Percentiles rank a stretch among this genome's conserved stretches.
These are phyloP conservation scores for Articulospora tetracladia DNA, from an alignment of 495 filamentous ascomycete species.

Conservation along the genomic window DNA sequence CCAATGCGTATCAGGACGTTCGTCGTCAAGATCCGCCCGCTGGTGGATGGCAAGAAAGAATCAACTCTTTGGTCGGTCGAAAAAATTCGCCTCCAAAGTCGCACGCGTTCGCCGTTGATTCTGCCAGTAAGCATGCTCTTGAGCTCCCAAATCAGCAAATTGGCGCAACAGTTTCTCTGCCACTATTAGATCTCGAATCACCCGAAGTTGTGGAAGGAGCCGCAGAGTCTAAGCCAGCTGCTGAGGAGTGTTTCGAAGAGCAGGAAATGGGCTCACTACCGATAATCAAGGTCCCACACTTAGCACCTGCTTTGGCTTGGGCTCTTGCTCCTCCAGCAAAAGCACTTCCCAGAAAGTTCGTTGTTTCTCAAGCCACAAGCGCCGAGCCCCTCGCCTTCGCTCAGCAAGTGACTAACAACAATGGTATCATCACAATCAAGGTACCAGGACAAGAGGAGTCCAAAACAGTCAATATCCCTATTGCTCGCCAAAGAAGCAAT, in stretches of 20 bases:
- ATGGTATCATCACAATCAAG: conserved; percentile 38
- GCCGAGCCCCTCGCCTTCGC: conserved; percentile 38
- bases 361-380: conserved; percentile 31
- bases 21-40: conserved; percentile 12
- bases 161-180: conserved; percentile 57
- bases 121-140: conserved; percentile 57
- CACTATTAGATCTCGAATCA: conserved; percentile 27
- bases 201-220: conserved; percentile 23
- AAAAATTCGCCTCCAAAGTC: conserved; percentile 53
- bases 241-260: conserved; percentile 79
- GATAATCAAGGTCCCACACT: conserved; percentile 60
- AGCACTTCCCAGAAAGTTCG: conserved; percentile 30
- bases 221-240: conserved; percentile 55
- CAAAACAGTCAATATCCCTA: conserved; percentile 36
- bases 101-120: conserved; percentile 49
- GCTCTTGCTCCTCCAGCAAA: conserved; percentile 24
- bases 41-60: conserved; percentile 67
- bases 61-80: conserved; percentile 65
- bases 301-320: conserved; percentile 52
- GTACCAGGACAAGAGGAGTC: conserved; percentile 38
- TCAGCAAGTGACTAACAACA: conserved; percentile 33
- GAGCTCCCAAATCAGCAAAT: conserved; percentile 44
- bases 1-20: conserved; percentile 16
- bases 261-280: conserved; percentile 77
- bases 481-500: conserved; percentile 38